Base-by-base conservation (phyloP, 768 basidiomycete genomes). In the Dioszegia crocea region DNA sequence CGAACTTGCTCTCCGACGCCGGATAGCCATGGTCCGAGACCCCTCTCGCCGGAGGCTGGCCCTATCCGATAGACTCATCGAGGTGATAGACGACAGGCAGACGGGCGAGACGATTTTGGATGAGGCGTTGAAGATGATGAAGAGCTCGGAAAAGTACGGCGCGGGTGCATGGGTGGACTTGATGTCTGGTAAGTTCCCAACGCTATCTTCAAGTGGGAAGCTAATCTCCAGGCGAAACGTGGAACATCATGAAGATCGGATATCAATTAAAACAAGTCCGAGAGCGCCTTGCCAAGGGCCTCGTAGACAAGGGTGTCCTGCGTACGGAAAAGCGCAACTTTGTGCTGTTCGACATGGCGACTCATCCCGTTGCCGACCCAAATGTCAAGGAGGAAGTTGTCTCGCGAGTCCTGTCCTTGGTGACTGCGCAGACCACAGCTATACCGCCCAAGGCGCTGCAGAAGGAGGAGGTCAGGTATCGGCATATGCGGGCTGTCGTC, bases 241-340 rank as follows among this genome's bases (percentile, higher is more conserved):
- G 94, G 94, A 99, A 98, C 78, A 92, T 99, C 8, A 91, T 97
- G 87, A 98, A 98, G 80, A 98, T 99, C 55, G 93, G 93, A 23
- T 99, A 91, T 79, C 94, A 99, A 78, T 86, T 99, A 46, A 97
- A 97, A 78, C 94, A 97, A 79, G 94, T 98, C 39, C 87, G 94
- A 45, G 94, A 99, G 79, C 88, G 94, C 17, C 86, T 99, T 39
- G 92, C 93, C 14, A 99, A 99, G 76, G 84, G 94, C 2, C 84
- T 99, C 39, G 94, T 97, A 51, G 94, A 99, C 82, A 99, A 99
- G 78, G 96, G 94, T 68, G 86, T 99, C 38, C 84, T 99, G n/a
- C 88, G 96, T 50, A 99, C 94, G 16, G 96, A 98, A 77, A 98
- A 99, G 76, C 88, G 92, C 70, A 98, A 98, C 77, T 99, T 99